A percentile compares a stretch with the other conserved stretches of the same genome.
Conservation (phyloP, 2,329 filamentous ascomycete species). For the Hymenoscyphus linearis region DNA sequence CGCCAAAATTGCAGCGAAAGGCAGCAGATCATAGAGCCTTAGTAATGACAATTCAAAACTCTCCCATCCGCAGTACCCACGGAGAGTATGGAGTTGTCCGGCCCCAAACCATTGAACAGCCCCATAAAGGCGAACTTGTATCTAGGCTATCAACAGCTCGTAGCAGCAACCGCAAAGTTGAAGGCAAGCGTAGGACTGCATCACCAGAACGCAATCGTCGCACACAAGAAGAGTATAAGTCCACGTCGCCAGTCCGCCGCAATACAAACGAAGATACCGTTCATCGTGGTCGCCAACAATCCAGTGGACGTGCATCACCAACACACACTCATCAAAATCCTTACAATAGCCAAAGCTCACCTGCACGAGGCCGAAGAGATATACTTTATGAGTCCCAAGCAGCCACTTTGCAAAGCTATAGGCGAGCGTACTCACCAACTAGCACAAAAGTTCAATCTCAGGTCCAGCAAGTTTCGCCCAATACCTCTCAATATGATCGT, state of each 20-base stretch:
- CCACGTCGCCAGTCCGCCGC: neutral
- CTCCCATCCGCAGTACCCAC: neutral
- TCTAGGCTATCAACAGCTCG: neutral
- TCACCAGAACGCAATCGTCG: neutral
- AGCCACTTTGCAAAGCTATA: neutral
- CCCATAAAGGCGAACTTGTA: neutral
- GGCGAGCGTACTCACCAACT: slow-evolving; percentile 2
- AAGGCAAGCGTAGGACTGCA: neutral
- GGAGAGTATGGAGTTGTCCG: neutral
- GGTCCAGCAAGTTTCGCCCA: neutral
- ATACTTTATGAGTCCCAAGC: neutral
- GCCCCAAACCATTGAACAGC: neutral
- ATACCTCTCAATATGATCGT: slow-evolving; percentile 1
- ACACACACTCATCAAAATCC: neutral
- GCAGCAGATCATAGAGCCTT: neutral
- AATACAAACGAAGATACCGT: neutral
- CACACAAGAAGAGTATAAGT: neutral
- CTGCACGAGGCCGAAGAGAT: neutral
- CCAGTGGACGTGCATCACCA: neutral
- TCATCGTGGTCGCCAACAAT: neutral
- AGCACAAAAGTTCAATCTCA: neutral
- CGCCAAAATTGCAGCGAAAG: neutral
- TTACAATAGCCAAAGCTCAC: neutral
- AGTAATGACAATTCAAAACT: neutral
- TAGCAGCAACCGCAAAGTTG: neutral